Conservation (phyloP, 2,329 filamentous ascomycete genomes). For the Nannizzia gypsea region DNA sequence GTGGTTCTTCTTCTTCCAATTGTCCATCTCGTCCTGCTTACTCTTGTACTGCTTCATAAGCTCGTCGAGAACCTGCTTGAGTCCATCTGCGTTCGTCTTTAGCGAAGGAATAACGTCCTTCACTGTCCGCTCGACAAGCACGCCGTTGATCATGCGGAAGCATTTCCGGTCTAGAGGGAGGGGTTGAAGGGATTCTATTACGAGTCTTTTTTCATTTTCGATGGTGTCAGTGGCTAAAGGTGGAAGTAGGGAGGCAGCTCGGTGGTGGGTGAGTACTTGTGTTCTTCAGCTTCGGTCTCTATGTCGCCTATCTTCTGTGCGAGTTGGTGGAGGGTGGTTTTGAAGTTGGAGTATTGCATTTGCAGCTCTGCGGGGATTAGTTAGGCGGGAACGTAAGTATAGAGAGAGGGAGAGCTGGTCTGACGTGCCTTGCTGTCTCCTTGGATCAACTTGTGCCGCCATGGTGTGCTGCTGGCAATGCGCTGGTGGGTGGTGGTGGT, state of each 20-base stretch:
- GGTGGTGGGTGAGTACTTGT: conserved; percentile 58
- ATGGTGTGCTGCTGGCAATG: conserved; percentile 17
- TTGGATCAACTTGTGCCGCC: conserved; percentile 31
- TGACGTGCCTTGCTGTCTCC: conserved; percentile 38
- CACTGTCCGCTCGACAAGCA: conserved; percentile 86
- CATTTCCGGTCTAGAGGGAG: conserved; percentile 81
- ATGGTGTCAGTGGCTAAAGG: neutral
- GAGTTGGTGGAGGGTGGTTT: conserved; percentile 71
- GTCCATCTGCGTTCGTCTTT: conserved; percentile 82
- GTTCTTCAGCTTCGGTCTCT: conserved; percentile 92
- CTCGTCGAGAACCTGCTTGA: conserved; percentile 90
- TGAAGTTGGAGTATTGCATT: conserved; percentile 43
- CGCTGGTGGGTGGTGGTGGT: no score
- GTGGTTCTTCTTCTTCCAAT: conserved; percentile 60
- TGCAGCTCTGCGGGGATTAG: conserved; percentile 33
- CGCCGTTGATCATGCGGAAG: conserved; percentile 97
- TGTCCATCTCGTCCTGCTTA: conserved; percentile 91
- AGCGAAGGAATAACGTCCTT: conserved; percentile 83
- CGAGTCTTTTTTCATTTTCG: conserved; percentile 74
- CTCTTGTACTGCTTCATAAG: conserved; percentile 91
- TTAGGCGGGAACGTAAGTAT: neutral
- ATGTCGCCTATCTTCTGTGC: conserved; percentile 96
- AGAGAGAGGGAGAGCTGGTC: neutral
- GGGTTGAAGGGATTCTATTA: conserved; percentile 80
- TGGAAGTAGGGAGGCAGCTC: no score